phyloP scores from a whole-genome alignment of 768 basidiomycete species.

The Boletus rex-veris region DNA sequence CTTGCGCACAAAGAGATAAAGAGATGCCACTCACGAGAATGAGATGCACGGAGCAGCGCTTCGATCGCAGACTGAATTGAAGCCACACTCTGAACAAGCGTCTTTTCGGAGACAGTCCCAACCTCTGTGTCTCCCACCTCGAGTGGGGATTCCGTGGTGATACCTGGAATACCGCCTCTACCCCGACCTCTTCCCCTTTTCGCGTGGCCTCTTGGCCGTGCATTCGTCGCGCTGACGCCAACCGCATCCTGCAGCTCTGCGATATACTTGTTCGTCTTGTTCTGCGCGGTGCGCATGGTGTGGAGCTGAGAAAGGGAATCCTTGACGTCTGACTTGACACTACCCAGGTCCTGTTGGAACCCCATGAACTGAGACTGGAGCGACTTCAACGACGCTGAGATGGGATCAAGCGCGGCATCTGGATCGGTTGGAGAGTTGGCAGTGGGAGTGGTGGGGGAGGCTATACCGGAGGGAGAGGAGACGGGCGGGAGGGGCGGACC shows the following conservation, averaged over 20 bases:
- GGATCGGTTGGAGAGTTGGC: no score
- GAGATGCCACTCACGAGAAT: slow-evolving; percentile 7
- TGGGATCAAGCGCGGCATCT: background rate
- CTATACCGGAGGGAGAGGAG: background rate
- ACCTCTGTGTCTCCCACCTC: background rate
- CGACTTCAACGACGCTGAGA: background rate
- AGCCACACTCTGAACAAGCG: slow-evolving; percentile 13
- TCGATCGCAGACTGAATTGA: slow-evolving; percentile 22
- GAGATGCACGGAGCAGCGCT: slow-evolving; percentile 9
- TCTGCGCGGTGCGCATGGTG: slow-evolving; percentile 14
- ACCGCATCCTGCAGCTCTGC: slow-evolving; percentile 12
- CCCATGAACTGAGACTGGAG: slow-evolving; percentile 16
- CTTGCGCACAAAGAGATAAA: background rate
- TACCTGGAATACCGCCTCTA: background rate
- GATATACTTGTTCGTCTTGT: slow-evolving; percentile 4
- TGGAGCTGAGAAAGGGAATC: slow-evolving; percentile 16
- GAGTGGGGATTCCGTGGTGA: background rate
- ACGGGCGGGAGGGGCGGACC: background rate
- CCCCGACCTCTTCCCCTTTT: background rate
- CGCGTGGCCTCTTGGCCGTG: background rate
- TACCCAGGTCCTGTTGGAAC: slow-evolving; percentile 8
- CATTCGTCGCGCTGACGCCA: slow-evolving; percentile 2
- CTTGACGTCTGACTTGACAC: slow-evolving; percentile 12
- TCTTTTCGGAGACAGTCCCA: background rate
- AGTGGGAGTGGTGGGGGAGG: background rate